Base-by-base conservation (phyloP, 2,329 filamentous ascomycete species). In the Phialophora tarda region DNA sequence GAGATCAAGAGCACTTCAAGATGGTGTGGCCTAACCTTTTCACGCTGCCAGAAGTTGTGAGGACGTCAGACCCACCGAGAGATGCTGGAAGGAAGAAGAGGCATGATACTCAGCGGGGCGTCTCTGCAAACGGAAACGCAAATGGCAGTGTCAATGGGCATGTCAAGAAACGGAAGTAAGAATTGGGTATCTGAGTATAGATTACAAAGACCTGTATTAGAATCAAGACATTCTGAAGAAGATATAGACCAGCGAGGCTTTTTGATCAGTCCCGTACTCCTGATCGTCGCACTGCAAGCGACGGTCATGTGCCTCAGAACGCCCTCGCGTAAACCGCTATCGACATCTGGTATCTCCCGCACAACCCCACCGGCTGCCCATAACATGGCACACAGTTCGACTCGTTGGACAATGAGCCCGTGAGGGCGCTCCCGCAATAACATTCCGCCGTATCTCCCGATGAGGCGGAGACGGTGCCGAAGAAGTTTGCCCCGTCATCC, bases 1-100 rank as follows among this genome's bases (percentile, higher is more conserved):
- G 88, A 3, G 84, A 84, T 54, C 90, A 92, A 73, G 85, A 90
- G 50, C 86, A 93, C 74, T 95, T 88, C 74, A 82, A 85, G 72
- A 79, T 95, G 63, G 74, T 85, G 59, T 96, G 92, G 91, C 86
- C 88, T 1, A 85, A 84, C 26, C 71, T 86, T 14, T 82, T 87
- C 72, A 84, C 82, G 6, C 85, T 88, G 68, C 86, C 87, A 4
- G 79, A 83, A 59, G 79, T 89, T 34, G 69, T 72, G n/a, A 61
- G 65, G 50, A 61, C 69, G 8, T 70, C 68, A 23, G 65, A 70
- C n/a, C 68, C 68, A 23, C 59, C 55, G 7, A 24, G 30, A 12
- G 17, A 61, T 6, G 44, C 23, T 14, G 59, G 28, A 17, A 61
- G 30, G 12, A 47, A 30, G 11, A 47, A 10, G 10, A 59, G 57